phyloP scores from a whole-genome alignment of 164 flowering plant genomes.

The Chimonanthus praecox region DNA sequence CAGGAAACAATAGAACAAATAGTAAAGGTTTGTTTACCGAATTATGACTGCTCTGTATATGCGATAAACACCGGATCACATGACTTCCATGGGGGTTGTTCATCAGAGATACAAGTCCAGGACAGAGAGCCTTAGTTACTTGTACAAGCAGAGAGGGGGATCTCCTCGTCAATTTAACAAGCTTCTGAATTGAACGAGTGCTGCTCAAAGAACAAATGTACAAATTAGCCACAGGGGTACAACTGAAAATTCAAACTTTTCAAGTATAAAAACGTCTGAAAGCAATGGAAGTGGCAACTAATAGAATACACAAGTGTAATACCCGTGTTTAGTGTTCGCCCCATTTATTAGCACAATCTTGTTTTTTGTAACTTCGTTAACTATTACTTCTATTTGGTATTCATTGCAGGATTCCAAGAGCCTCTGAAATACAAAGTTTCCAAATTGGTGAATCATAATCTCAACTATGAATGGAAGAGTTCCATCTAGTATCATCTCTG shows the following conservation, averaged over 20 bases:
- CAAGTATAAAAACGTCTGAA: too few relatives aligned
- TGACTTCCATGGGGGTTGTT: neutral
- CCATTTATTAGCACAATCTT: neutral
- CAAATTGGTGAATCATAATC: conserved; percentile 1
- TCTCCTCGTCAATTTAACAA: neutral
- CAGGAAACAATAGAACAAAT: neutral
- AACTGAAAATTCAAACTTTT: neutral
- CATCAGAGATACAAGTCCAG: neutral
- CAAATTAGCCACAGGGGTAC: neutral
- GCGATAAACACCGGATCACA: conserved; percentile 2
- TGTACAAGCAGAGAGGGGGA: neutral
- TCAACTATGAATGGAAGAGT: neutral
- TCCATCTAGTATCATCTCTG: neutral
- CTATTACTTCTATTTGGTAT: neutral
- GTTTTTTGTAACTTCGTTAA: neutral
- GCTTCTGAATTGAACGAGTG: conserved; percentile 3
- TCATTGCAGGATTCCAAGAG: neutral
- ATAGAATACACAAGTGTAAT: neutral
- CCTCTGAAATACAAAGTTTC: conserved; percentile 2
- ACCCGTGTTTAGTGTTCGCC: neutral
- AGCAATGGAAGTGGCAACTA: neutral
- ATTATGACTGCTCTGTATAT: neutral
- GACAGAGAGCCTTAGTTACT: neutral
- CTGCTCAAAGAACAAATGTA: conserved; percentile 3
- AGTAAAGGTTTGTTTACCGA: neutral